A percentile compares a stretch with the other conserved stretches of the same genome.
These are phyloP conservation scores for Cyclaneusma minus DNA, from an alignment of 2,329 filamentous ascomycete species.

Conservation along the genomic window DNA sequence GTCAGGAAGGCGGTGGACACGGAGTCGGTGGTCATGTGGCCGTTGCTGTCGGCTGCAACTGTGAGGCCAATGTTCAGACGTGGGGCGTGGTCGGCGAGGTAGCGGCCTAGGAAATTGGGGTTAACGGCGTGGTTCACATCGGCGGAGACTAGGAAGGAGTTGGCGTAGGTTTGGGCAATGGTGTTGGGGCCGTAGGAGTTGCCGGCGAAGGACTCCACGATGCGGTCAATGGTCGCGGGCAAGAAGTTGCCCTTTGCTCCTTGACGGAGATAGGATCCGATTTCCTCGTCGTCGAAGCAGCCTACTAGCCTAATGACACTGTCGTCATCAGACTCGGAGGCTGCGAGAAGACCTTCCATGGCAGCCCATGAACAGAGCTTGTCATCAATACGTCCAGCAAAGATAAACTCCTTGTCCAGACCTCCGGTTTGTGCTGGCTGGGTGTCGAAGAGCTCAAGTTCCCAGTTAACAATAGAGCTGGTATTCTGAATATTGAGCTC, in stretches of 20 bases:
- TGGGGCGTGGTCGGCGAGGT: slow-evolving; percentile 75
- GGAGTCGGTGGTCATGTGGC: slow-evolving; percentile 90
- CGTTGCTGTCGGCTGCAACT: slow-evolving; percentile 71
- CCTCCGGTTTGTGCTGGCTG: slow-evolving; percentile 76
- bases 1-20: slow-evolving; percentile 70
- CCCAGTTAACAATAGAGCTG: slow-evolving; percentile 79
- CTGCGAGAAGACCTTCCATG: slow-evolving; percentile 64
- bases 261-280: slow-evolving; percentile 79
- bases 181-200: slow-evolving; percentile 38
- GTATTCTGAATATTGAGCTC: slow-evolving; percentile 63
- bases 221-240: slow-evolving; percentile 63
- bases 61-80: slow-evolving; percentile 77
- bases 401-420: slow-evolving; percentile 85
- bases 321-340: slow-evolving; percentile 35
- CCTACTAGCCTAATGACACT: slow-evolving; percentile 76
- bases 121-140: slow-evolving; percentile 92
- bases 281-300: slow-evolving; percentile 96
- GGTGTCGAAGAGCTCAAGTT: slow-evolving; percentile 84
- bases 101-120: slow-evolving; percentile 77
- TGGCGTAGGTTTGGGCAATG: slow-evolving; percentile 71
- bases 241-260: slow-evolving; percentile 85
- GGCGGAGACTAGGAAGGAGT: slow-evolving; percentile 80
- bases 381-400: slow-evolving; percentile 88
- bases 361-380: slow-evolving; percentile 95
- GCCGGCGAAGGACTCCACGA: slow-evolving; percentile 51